Evolutionary conservation across 176 grass and related monocot genomes (phyloP), one percentile per base, ranked within the genome.

Genomic region (Carex kokanica): DNA sequence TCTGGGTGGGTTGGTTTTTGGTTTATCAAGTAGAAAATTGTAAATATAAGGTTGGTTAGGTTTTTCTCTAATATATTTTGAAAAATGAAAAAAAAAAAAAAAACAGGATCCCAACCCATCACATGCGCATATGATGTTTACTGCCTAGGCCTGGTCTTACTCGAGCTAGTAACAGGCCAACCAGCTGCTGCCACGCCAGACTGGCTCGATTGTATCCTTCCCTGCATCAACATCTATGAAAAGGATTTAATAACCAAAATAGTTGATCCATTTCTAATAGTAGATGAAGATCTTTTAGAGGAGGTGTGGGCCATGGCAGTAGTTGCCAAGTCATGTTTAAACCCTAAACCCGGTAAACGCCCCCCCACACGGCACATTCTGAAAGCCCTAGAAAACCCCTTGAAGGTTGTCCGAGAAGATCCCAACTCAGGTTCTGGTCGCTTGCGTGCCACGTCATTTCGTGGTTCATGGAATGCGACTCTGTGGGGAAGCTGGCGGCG

Each of bases 291-390:
- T 58, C 97, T 93, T 84, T 71, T 99, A 63, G 97, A 99, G 88
- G 97, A 99, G 85, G 93, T 99, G 12, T 99, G 97, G 97, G 97
- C 97, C 6, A 93, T 99, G 87, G 88, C 97, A 10, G 92, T 99
- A 68, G 89, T 99, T 16, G 97, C 97, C 11, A 99, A 96, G 85
- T 93, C 97, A 58, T 99, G 97, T 82, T 86, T 99, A 82, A 99
- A 99, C 83, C 91, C 97, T 41, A 91, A 89, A 82, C 85, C 97
- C 60, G 84, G 84, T 2, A 93, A 90, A 84, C 89, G 97, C 0
- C 97, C 97, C 1, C 88, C 89, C 0, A 91, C 94, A 83, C 89
- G 86, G 78, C 93, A 99, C 74, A 91, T 99, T 74, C 86, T 96
- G 23, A 96, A 93, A 80, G 97, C 97, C 81, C 83, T 99, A 58